phyloP scores from a whole-genome alignment of 2,329 filamentous ascomycete genomes.

The Cytospora piceicola region DNA sequence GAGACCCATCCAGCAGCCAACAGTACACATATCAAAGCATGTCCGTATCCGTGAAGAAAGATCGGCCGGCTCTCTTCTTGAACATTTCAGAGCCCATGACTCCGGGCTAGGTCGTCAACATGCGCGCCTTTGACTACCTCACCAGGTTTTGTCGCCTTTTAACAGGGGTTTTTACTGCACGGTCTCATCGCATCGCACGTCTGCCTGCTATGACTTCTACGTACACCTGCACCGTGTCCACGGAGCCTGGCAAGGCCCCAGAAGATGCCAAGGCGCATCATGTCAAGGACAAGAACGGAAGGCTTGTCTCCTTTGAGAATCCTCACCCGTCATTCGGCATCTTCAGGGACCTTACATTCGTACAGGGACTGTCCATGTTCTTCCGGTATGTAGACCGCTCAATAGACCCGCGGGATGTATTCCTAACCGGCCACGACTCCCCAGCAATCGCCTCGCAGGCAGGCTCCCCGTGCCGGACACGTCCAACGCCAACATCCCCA shows the following conservation, averaged over 20 bases:
- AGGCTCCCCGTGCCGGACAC: constrained; percentile 6
- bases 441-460: constrained; percentile 1
- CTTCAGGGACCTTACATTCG: not conserved
- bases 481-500: not conserved
- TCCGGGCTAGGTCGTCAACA: not conserved
- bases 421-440: not conserved
- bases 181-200: not conserved
- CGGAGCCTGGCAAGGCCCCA: not conserved
- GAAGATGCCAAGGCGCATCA: constrained; percentile 10
- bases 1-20: no score
- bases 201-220: not conserved
- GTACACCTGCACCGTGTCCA: constrained; percentile 6
- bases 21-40: no score
- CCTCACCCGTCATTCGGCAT: constrained; percentile 1
- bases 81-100: no score
- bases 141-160: not conserved
- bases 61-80: no score
- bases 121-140: constrained; percentile 1
- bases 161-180: not conserved
- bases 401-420: no score
- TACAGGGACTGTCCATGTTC: not conserved
- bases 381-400: no score
- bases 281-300: not conserved
- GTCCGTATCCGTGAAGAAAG: no score
- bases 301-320: constrained; percentile 1